phyloP scores from a whole-genome alignment of 2,329 filamentous ascomycete species.

The Aspergillus ibericus region DNA sequence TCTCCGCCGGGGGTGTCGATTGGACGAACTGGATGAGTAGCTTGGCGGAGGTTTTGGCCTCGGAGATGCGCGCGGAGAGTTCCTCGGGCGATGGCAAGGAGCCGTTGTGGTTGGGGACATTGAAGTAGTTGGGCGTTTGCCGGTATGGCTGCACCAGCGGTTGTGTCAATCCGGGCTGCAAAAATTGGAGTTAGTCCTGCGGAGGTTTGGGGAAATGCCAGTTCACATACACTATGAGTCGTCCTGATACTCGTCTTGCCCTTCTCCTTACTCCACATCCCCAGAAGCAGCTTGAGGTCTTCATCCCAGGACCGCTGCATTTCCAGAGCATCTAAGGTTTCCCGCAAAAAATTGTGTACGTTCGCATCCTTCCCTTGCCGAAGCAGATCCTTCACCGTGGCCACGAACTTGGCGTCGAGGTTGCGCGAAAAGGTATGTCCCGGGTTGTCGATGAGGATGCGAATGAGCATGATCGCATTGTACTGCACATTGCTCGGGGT shows the following conservation, averaged over 20 bases:
- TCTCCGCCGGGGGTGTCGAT: constrained; percentile 73
- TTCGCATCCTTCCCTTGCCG: constrained; percentile 68
- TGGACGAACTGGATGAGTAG: constrained; percentile 89
- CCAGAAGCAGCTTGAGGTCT: constrained; percentile 66
- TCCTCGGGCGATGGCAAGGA: constrained; percentile 68
- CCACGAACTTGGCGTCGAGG: constrained; percentile 79
- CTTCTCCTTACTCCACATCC: constrained; percentile 92
- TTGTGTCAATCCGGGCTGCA: constrained; percentile 9
- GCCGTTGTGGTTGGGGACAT: constrained; percentile 46
- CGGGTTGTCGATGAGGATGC: constrained; percentile 90
- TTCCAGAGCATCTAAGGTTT: constrained; percentile 80
- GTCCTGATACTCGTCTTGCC: constrained; percentile 54
- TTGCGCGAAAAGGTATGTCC: constrained; percentile 88
- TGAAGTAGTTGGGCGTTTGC: constrained; percentile 20
- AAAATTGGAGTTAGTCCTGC: constrained; percentile 5
- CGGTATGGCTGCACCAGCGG: constrained; percentile 28
- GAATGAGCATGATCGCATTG: constrained; percentile 92
- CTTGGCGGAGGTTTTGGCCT: constrained; percentile 86
- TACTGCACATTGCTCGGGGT: constrained; percentile 74
- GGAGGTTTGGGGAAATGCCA: not conserved
- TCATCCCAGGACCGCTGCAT: constrained; percentile 71
- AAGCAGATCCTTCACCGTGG: constrained; percentile 72
- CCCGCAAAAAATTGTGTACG: constrained; percentile 81
- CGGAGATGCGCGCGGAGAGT: constrained; percentile 79
- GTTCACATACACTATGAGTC: constrained; percentile 31